Evolutionary conservation across 495 filamentous ascomycete genomes (phyloP).

Genomic region (Xylaria grammica): DNA sequence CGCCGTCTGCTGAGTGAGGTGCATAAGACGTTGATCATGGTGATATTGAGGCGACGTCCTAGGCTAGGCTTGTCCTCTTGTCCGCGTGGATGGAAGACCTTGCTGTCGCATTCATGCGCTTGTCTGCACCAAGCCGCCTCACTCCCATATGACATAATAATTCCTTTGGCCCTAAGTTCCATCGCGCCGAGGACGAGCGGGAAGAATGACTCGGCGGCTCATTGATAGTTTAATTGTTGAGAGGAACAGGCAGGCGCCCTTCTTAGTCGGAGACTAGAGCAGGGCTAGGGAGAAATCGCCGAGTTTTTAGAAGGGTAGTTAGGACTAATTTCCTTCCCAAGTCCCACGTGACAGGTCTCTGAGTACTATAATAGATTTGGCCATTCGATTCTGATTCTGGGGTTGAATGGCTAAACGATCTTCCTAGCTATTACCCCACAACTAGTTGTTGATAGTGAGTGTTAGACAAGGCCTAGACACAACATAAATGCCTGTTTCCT

Average conservation of each 20-base stretch:
- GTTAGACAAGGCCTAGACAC: too few relatives aligned
- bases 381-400: background rate
- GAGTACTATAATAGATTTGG: background rate
- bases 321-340: background rate
- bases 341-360: constrained; percentile 8
- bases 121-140: too few relatives aligned
- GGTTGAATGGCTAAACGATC: constrained; percentile 8
- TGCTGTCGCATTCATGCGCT: too few relatives aligned
- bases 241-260: background rate
- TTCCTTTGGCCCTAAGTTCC: constrained; percentile 1
- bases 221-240: background rate
- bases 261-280: background rate
- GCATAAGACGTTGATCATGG: constrained; percentile 12
- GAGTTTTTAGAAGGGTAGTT: background rate
- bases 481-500: too few relatives aligned
- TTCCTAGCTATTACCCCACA: background rate
- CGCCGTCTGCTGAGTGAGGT: background rate
- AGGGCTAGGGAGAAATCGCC: constrained; percentile 5
- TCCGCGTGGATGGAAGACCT: constrained; percentile 10
- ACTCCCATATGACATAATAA: background rate
- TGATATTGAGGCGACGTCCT: constrained; percentile 17
- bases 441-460: background rate
- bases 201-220: background rate
- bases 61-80: background rate
- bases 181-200: background rate